Base-by-base conservation (phyloP, 1,284 basidiomycete genomes). In the Athelia psychrophila region DNA sequence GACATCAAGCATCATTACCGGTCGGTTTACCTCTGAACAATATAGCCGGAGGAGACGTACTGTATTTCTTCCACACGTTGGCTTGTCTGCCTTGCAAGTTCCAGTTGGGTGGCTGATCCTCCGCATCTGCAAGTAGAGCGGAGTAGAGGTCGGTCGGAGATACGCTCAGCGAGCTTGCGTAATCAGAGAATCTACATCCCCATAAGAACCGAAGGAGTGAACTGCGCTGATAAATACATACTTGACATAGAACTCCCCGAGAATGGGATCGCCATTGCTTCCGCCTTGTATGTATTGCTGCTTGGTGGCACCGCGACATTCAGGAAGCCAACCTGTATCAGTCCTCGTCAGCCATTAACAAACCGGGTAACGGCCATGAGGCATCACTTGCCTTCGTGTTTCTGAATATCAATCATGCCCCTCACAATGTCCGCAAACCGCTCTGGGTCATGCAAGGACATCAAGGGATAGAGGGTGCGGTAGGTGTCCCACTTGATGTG, bases 201-300 rank as follows among this genome's bases (percentile, higher is more conserved):
- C 27, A 24, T 47, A 13, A 50, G 36, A 38, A 47, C 18, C n/a
- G 16, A 35, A n/a, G 22, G 36, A 38, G 40, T 19, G 25, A 13
- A 47, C 27, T n/a, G 16, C 9, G 15, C 45, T 15, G 16, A 16
- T 16, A 15, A 33, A 44, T 19, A 54, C 72, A n/a, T 61, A 83
- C 81, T 86, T 86, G 47, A 85, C 81, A 55, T 80, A 80, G 66
- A 84, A 85, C 63, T 86, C 83, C 18, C 74, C 80, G 2, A 86
- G 66, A 46, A 85, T 83, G 0, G 82, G 82, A 58, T 85, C 83
- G 0, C 71, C 84, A 56, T 85, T 78, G 56, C 81, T 85, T 20
- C 82, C 82, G 12, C 83, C 83, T 64, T 86, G 83, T 45, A 85
- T 79, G 47, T 71, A 85, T 48, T 74, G 72, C 56, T 70, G 60